phyloP scores from a whole-genome alignment of 2,329 filamentous ascomycete species.

The Clathrospora elynae region DNA sequence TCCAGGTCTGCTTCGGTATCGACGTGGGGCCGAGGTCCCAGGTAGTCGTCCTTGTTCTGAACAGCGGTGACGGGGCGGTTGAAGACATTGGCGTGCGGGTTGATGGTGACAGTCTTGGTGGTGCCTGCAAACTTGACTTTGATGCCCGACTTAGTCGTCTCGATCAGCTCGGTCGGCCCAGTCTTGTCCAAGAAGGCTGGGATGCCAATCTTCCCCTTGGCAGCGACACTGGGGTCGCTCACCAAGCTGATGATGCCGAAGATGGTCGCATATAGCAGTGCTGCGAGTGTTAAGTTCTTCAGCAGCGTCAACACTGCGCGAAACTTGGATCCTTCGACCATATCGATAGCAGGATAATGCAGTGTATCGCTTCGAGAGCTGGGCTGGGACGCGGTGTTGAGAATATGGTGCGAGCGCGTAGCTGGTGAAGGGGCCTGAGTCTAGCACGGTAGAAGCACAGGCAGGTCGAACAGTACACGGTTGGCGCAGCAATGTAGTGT shows the following conservation, averaged over 20 bases:
- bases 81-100: slow-evolving; percentile 60
- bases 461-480: slow-evolving; percentile 6
- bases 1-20: slow-evolving; percentile 61
- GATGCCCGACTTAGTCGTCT: slow-evolving; percentile 49
- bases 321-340: slow-evolving; percentile 44
- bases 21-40: slow-evolving; percentile 57
- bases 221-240: slow-evolving; percentile 48
- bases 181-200: slow-evolving; percentile 51
- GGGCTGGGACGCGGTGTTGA: no score
- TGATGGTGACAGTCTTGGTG: slow-evolving; percentile 53
- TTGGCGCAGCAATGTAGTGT: slow-evolving; percentile 4
- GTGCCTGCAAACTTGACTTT: slow-evolving; percentile 52
- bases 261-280: slow-evolving; percentile 50
- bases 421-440: neutral
- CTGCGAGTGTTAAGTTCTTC: slow-evolving; percentile 52
- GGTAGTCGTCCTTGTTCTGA: slow-evolving; percentile 57
- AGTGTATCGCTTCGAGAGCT: no score
- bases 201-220: slow-evolving; percentile 51
- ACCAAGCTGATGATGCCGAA: slow-evolving; percentile 51
- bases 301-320: slow-evolving; percentile 46
- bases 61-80: slow-evolving; percentile 59
- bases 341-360: slow-evolving; percentile 17
- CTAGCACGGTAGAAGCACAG: slow-evolving; percentile 1
- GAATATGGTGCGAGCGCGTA: no score
- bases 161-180: slow-evolving; percentile 49